Base-by-base conservation (phyloP, 2,329 filamentous ascomycete genomes). In the Xylariaceae sp. region DNA sequence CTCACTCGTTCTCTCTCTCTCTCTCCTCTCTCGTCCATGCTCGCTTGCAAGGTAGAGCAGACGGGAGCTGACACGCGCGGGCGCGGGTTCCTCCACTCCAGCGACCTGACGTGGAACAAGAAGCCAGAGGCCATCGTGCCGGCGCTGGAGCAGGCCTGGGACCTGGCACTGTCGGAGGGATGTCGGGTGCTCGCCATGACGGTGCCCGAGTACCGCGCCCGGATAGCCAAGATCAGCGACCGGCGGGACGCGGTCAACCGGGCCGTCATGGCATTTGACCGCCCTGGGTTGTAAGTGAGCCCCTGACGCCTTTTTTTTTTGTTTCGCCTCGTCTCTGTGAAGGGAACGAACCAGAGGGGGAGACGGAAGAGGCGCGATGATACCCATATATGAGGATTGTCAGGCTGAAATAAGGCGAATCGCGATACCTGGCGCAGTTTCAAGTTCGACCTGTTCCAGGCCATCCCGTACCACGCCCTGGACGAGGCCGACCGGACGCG, bases 391-490 rank as follows among this genome's bases (percentile, higher is more conserved):
- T n/a, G n/a, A n/a, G n/a, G n/a, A n/a, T n/a, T n/a, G n/a, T n/a
- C n/a, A n/a, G n/a, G n/a, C n/a, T n/a, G n/a, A n/a, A n/a, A n/a
- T n/a, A n/a, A n/a, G n/a, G n/a, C n/a, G n/a, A n/a, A n/a, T n/a
- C n/a, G n/a, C n/a, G 5, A 31, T 12, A 22, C 6, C 19, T 15
- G 3, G 19, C 19, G 17, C 17, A 36, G 34, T 24, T 28, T 17
- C 24, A 29, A 21, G n/a, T 29, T 36, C 16, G 34, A 36, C 24
- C 24, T 36, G 10, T 32, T 13, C 23, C 10, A 36, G 24, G 30
- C 24, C 8, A 19, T 36, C n/a, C 34, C 34, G 8, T 36, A 36
- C 29, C 34, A 36, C 24, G 24, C 34, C 4, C 32, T 32, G 29
- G 22, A 23, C 10, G 29, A 18, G 5, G 28, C 23, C 12, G 34